These are phyloP conservation scores for Lepidium aucheri DNA, from an alignment of 345 rosid species.

Conservation along the genomic window DNA sequence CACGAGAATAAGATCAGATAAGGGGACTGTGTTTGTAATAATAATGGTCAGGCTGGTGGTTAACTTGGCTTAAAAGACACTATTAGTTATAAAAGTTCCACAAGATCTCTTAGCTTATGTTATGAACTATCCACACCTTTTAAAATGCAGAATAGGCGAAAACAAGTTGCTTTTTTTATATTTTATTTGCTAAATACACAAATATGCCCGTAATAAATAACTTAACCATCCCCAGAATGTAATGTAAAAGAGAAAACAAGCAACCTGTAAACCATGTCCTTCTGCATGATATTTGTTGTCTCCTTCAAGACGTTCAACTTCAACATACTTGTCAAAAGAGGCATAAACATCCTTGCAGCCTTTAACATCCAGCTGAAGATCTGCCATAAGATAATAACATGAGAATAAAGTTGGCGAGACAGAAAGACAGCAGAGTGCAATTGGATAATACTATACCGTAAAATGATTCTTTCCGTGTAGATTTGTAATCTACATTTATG, in stretches of 20 bases:
- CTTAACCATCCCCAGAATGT: not conserved
- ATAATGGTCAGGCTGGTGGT: not conserved
- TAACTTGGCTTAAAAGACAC: not conserved
- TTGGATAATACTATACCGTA: conserved; percentile 49
- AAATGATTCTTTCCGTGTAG: conserved; percentile 93
- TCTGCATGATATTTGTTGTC: conserved; percentile 95
- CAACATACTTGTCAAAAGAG: conserved; percentile 96
- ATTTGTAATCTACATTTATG: conserved; percentile 89
- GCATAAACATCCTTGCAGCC: conserved; percentile 96
- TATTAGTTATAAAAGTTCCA: not conserved
- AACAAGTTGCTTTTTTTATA: not conserved
- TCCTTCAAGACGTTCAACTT: conserved; percentile 96
- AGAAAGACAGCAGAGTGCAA: conserved; percentile 8
- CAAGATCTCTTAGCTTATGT: not conserved
- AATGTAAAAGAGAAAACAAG: conserved; percentile 10
- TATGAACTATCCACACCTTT: not conserved
- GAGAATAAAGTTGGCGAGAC: not conserved
- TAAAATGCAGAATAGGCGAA: not conserved
- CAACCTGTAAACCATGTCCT: conserved; percentile 86
- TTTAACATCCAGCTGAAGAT: conserved; percentile 97
- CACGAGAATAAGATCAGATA: conserved; percentile 1
- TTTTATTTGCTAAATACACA: not conserved
- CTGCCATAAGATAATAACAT: conserved; percentile 35
- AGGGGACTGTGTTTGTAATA: not conserved
- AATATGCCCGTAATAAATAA: not conserved